These are phyloP conservation scores for Coniferiporia weirii DNA, from an alignment of 1,284 basidiomycete genomes.

Conservation along the genomic window DNA sequence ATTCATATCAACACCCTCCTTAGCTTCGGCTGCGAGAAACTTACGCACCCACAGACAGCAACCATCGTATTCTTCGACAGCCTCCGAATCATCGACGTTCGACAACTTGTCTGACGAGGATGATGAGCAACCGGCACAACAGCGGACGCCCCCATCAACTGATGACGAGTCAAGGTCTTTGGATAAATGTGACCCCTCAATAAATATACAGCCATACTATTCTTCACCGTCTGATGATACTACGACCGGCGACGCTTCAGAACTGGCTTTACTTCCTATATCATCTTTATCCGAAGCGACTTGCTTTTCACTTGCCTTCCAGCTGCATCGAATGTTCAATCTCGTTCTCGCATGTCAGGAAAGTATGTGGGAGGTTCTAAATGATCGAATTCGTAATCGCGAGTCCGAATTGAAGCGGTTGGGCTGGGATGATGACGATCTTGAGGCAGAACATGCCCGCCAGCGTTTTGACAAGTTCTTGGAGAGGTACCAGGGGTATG, in stretches of 20 bases:
- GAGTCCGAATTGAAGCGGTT: constrained; percentile 44
- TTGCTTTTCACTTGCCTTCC: constrained; percentile 53
- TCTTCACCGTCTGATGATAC: constrained; percentile 19
- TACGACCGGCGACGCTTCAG: constrained; percentile 33
- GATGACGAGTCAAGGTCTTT: constrained; percentile 13
- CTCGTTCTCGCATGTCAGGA: constrained; percentile 65
- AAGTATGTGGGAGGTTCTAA: constrained; percentile 77
- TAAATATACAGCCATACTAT: constrained; percentile 9
- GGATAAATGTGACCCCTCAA: neutral
- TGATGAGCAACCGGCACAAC: constrained; percentile 5
- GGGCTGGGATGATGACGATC: constrained; percentile 65
- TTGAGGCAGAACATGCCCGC: constrained; percentile 49
- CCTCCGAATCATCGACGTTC: constrained; percentile 9
- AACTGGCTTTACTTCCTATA: constrained; percentile 39
- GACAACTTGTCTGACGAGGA: constrained; percentile 12
- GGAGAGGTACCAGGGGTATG: constrained; percentile 56
- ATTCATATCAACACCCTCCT: constrained; percentile 25
- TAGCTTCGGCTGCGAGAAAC: constrained; percentile 7
- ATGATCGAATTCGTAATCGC: constrained; percentile 51
- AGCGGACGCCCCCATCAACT: constrained; percentile 14
- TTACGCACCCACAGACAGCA: constrained; percentile 14
- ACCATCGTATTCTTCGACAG: constrained; percentile 22
- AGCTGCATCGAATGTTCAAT: constrained; percentile 59
- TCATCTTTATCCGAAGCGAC: constrained; percentile 43
- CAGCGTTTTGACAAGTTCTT: constrained; percentile 60